Base-by-base conservation (phyloP, 225 moss, liverwort and hornwort genomes). In the Neckera pumila region DNA sequence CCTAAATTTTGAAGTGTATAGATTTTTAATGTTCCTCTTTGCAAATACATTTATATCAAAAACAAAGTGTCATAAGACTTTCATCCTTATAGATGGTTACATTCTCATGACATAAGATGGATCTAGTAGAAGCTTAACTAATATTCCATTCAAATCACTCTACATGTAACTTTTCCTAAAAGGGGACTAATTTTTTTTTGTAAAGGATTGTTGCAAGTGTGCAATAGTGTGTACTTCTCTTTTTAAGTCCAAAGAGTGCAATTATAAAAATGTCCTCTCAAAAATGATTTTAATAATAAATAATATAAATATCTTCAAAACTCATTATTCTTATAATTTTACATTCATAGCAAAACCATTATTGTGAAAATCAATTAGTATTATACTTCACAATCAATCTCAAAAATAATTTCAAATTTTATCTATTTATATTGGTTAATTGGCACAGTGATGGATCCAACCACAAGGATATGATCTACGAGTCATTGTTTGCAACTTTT, bases 121-220 rank as follows among this genome's bases (percentile, higher is more conserved):
- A 40, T 70, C 14, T 14, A 40, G 13, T 23, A 2, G 25, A 2
- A 4, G 42, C 40, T 25, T 26, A 25, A 26, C 25, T 4, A 70
- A 42, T 42, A 70, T 42, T 42, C 26, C 26, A 42, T 26, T 14
- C 0, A 42, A 0, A 42, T 3, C 2, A 0, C 4, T 15, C 5
- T 26, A 8, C 15, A 42, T 71, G 8, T 42, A 42, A 15, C n/a
- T n/a, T 42, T 71, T 27, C 0, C 43, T 27, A 16, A 71, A 42
- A 43, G 1, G 2, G 5, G 43, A 27, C 5, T 8, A 9, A 5
- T 71, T 71, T 1, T 26, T 71, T 42, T 69, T 15, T 42, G 1
- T 16, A 9, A 26, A 4, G 15, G 2, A 26, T 42, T 42, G 26
- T 26, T 71, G 42, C 42, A 42, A 26, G 26, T 42, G 27, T 71